A percentile compares a stretch with the other conserved stretches of the same genome.
These are phyloP conservation scores for Daldinia caldariorum DNA, from an alignment of 495 filamentous ascomycete species.

Conservation along the genomic window DNA sequence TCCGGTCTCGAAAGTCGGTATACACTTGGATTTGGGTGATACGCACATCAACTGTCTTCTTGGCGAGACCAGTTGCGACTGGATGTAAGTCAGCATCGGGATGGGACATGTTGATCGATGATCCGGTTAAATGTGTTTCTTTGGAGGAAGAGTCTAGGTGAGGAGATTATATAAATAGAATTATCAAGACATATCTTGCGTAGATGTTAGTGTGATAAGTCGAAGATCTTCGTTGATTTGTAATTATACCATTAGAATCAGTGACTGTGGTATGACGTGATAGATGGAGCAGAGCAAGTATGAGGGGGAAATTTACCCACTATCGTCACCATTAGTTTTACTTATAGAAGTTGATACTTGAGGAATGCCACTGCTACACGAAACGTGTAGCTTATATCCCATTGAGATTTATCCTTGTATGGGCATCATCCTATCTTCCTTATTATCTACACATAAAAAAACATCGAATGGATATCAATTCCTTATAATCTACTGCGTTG, in stretches of 20 bases:
- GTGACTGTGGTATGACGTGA: constrained; percentile 14
- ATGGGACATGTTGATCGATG: constrained; percentile 27
- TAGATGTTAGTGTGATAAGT: not conserved
- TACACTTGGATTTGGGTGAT: not conserved
- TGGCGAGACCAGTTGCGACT: constrained; percentile 64
- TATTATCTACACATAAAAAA: constrained; percentile 37
- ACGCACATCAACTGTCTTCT: constrained; percentile 42
- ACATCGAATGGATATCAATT: constrained; percentile 37
- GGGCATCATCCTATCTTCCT: constrained; percentile 14
- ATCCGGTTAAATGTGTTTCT: not conserved
- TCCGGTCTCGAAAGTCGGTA: not conserved
- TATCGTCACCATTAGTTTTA: constrained; percentile 9
- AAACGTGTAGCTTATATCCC: constrained; percentile 18
- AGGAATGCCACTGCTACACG: not conserved
- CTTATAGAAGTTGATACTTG: not conserved
- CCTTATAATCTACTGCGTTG: constrained; percentile 42
- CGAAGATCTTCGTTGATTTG: not conserved
- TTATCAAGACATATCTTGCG: not conserved
- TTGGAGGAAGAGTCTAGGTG: not conserved
- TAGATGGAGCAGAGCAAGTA: not conserved
- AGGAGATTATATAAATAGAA: not conserved
- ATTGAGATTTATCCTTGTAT: constrained; percentile 23
- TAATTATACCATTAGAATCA: not conserved
- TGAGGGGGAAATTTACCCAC: not conserved
- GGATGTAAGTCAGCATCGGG: constrained; percentile 63